A percentile compares a stretch with the other conserved stretches of the same genome.
Conservation (phyloP, 495 filamentous ascomycete genomes). For the Penicillium pulvis region DNA sequence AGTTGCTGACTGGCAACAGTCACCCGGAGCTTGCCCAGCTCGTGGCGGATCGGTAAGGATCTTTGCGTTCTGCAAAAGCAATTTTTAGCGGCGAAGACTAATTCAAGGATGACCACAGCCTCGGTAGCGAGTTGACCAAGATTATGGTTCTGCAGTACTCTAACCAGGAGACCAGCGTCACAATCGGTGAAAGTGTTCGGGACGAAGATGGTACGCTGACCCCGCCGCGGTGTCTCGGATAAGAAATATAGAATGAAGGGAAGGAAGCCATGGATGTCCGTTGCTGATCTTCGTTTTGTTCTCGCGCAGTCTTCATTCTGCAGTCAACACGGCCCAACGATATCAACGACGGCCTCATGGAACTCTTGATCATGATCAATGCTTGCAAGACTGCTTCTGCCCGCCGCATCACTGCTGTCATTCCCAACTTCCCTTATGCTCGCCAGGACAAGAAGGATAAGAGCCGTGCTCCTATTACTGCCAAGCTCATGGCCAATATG, state of each 20-base stretch:
- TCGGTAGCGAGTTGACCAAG: constrained; percentile 91
- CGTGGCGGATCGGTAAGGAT: constrained; percentile 79
- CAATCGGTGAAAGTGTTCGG: constrained; percentile 93
- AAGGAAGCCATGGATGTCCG: not conserved
- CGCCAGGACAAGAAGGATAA: constrained; percentile 99
- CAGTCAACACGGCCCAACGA: constrained; percentile 95
- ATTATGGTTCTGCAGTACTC: constrained; percentile 95
- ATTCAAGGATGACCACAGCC: constrained; percentile 47
- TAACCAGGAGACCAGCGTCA: constrained; percentile 96
- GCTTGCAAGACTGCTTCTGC: constrained; percentile 97
- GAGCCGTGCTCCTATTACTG: constrained; percentile 80
- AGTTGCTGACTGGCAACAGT: constrained; percentile 92
- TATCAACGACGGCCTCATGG: constrained; percentile 98
- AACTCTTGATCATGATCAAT: constrained; percentile 98
- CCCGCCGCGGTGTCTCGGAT: not conserved
- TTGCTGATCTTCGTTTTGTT: constrained; percentile 25
- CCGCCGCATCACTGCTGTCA: constrained; percentile 85
- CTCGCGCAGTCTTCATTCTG: constrained; percentile 79
- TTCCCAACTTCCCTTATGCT: constrained; percentile 98
- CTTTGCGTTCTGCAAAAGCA: constrained; percentile 10
- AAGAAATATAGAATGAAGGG: constrained; percentile 4
- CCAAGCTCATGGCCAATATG: constrained; percentile 97
- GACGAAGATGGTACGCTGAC: constrained; percentile 80
- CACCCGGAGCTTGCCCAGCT: constrained; percentile 87
- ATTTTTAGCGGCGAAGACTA: constrained; percentile 6